Evolutionary conservation across 352 stramenopile species (phyloP).

Genomic region (Nothophytophthora sp.): DNA sequence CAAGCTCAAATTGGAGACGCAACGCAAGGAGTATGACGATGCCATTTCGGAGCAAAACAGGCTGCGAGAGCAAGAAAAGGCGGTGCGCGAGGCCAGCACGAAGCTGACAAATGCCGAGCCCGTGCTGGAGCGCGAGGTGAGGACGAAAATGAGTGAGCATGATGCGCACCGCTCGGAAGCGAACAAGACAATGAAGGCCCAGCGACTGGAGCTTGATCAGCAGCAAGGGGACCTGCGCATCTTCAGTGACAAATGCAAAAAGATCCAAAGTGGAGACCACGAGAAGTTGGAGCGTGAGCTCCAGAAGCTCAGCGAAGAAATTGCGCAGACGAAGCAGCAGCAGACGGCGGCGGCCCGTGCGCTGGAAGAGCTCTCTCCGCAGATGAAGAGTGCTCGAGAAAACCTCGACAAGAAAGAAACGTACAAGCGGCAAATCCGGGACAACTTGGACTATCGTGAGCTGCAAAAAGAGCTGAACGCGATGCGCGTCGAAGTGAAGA

Average conservation of each 20-base stretch:
- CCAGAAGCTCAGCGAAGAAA: conserved; percentile 36
- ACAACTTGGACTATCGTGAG: conserved; percentile 76
- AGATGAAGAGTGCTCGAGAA: conserved; percentile 40
- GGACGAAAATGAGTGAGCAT: conserved; percentile 44
- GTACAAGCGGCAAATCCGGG: conserved; percentile 69
- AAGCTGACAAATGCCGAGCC: conserved; percentile 41
- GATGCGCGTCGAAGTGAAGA: conserved; percentile 35
- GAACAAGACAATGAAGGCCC: conserved; percentile 24
- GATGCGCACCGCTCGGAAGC: conserved; percentile 28
- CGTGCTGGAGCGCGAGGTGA: conserved; percentile 41
- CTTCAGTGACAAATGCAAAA: conserved; percentile 43
- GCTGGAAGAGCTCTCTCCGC: conserved; percentile 47
- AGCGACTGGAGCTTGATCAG: conserved; percentile 43
- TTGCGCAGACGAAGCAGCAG: conserved; percentile 45
- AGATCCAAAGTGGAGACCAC: conserved; percentile 35
- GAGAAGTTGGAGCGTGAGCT: conserved; percentile 51
- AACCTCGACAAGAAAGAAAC: conserved; percentile 54
- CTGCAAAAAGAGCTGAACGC: conserved; percentile 50
- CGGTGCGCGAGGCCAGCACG: conserved; percentile 44
- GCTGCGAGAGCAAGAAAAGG: conserved; percentile 59
- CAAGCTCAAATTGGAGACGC: conserved; percentile 48
- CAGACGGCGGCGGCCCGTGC: conserved; percentile 35
- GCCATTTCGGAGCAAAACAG: conserved; percentile 50
- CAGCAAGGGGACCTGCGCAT: conserved; percentile 40
- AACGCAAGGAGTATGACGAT: conserved; percentile 56